Base-by-base conservation (phyloP, 805 yeast genomes). In the Candida ficus region DNA sequence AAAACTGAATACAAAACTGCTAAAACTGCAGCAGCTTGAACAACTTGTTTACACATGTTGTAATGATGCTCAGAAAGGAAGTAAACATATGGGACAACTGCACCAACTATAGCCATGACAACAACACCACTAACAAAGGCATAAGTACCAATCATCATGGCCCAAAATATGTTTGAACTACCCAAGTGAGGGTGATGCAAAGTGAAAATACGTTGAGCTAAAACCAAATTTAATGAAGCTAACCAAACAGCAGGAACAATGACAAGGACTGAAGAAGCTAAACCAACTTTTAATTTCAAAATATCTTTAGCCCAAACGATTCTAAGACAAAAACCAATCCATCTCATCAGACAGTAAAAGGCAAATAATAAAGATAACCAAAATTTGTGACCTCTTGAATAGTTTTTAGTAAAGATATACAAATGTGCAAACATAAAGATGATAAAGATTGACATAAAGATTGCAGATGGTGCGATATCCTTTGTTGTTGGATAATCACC, bases 141-240 rank as follows among this genome's bases (percentile, higher is more conserved):
- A 53, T 83, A 83, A 28, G 78, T 49, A 3, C 59, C 31, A 33
- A 70, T 54, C 81, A 83, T 75, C 22, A 62, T 38, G 26, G 45
- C 44, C 75, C 80, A 75, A 51, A 83, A 76, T 27, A 64, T 43
- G 41, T 58, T 63, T 32, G 71, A 58, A 17, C 76, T 68, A 29
- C 89, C 90, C 10, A 78, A 71, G 38, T 75, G 78, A 7, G 91
- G 90, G 55, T 83, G 90, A 57, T 81, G 68, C 85, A 88, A 81
- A 6, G 87, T 80, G 60, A 81, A 80, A 18, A 83, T 64, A 56
- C 91, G 73, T 57, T 82, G 89, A 4, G 86, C 86, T 38, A 83
- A 61, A 18, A 81, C 72, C 58, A 81, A 66, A 54, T 79, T 80
- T 52, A 78, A 67, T 4, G 82, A 70, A 25, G 77, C 75, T 33